Percentiles rank a stretch among this genome's conserved stretches.
Conservation (phyloP, 345 rosid species). For the Microcos paniculata region DNA sequence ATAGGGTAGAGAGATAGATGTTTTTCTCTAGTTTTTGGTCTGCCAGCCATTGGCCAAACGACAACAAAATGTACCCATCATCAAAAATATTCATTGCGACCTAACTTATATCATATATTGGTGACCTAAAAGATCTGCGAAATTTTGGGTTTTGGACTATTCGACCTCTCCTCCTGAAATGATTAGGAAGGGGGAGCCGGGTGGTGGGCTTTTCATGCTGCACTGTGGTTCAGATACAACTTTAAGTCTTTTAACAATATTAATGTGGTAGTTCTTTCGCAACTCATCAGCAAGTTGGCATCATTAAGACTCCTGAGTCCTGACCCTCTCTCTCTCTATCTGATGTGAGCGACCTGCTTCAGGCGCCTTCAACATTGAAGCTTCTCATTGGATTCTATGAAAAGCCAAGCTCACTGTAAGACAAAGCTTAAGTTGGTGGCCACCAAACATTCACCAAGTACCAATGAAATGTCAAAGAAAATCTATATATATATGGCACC, state of each 20-base stretch:
- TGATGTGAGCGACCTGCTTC: background rate
- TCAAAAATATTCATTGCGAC: background rate
- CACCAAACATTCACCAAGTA: too few relatives aligned
- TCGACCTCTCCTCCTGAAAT: background rate
- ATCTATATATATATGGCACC: too few relatives aligned
- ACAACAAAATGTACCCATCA: background rate
- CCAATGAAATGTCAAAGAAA: too few relatives aligned
- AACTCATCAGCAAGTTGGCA: background rate
- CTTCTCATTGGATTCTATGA: slow-evolving; percentile 6
- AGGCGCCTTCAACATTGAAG: background rate
- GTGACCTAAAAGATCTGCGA: background rate
- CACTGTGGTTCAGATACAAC: background rate
- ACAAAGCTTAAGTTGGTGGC: too few relatives aligned
- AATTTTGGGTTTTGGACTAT: slow-evolving; percentile 9
- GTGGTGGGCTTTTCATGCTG: background rate
- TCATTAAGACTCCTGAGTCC: background rate
- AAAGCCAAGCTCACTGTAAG: background rate
- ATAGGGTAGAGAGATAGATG: background rate
- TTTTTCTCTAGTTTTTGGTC: background rate
- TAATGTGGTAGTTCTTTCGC: background rate
- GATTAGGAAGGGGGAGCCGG: background rate
- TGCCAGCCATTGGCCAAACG: background rate
- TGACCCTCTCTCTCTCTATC: too few relatives aligned
- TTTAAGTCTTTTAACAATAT: background rate
- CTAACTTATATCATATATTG: background rate